Percentiles rank a stretch among this genome's conserved stretches.
Evolutionary conservation across 495 filamentous ascomycete genomes (phyloP).

Genomic region (Hypoxylon cercidicola): DNA sequence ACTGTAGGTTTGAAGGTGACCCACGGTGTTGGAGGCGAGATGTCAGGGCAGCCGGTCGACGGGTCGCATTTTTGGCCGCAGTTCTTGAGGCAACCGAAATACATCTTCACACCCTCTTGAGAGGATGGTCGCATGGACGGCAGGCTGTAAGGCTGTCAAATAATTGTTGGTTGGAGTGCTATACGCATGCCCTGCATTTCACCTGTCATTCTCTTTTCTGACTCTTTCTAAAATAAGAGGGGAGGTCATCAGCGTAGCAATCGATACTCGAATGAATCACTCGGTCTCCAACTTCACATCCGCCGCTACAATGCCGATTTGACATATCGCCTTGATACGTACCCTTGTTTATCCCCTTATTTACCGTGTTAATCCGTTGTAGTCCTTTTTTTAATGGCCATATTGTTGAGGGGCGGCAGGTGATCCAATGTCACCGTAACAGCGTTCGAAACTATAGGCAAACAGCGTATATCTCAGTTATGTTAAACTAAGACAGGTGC

Average conservation of each 20-base stretch:
- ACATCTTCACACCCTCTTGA: slow-evolving; percentile 4
- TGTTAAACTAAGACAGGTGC: slow-evolving; percentile 8
- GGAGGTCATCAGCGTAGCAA: slow-evolving; percentile 9
- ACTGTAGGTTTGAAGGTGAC: slow-evolving; percentile 24
- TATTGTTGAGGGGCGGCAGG: slow-evolving; percentile 8
- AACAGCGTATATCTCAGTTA: not conserved
- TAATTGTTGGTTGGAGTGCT: slow-evolving; percentile 28
- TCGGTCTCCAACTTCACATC: slow-evolving; percentile 13
- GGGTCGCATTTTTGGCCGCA: slow-evolving; percentile 33
- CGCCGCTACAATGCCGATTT: slow-evolving; percentile 12
- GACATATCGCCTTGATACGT: slow-evolving; percentile 1
- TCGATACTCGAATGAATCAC: slow-evolving; percentile 8
- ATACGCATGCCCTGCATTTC: slow-evolving; percentile 16
- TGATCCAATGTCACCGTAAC: slow-evolving; percentile 8
- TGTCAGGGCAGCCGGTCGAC: slow-evolving; percentile 11
- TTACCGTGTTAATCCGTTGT: slow-evolving; percentile 1
- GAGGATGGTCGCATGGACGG: slow-evolving; percentile 28
- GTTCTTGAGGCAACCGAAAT: slow-evolving; percentile 26
- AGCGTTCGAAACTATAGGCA: slow-evolving; percentile 1
- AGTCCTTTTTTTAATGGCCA: not conserved
- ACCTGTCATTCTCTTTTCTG: slow-evolving; percentile 1
- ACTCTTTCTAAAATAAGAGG: slow-evolving; percentile 14
- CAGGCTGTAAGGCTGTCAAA: slow-evolving; percentile 39
- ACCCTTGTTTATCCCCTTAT: slow-evolving; percentile 1
- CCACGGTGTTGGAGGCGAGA: slow-evolving; percentile 26